phyloP scores from a whole-genome alignment of 345 rosid genomes.

The Citrus cavaleriei region DNA sequence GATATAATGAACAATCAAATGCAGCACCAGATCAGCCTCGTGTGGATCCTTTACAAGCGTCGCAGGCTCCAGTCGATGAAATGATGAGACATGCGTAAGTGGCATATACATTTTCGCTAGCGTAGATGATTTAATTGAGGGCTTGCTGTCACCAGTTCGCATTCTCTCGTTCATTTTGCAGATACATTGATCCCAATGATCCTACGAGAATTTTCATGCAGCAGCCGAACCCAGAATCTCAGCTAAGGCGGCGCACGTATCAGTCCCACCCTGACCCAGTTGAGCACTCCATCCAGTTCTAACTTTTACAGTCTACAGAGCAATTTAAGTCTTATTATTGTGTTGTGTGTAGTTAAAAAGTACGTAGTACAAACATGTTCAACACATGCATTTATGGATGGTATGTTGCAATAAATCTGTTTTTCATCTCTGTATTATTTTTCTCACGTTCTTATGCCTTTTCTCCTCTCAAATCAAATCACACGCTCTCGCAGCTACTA shows the following conservation, averaged over 20 bases:
- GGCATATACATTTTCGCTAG: not conserved
- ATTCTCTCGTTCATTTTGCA: conserved; percentile 31
- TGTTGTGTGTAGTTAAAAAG: not conserved
- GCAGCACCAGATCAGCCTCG: conserved; percentile 31
- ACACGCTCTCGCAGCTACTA: too few species aligned
- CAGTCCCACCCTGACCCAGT: conserved; percentile 36
- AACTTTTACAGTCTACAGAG: not conserved
- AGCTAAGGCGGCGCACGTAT: conserved; percentile 77
- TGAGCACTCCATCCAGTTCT: conserved; percentile 36
- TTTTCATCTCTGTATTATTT: not conserved
- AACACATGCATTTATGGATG: not conserved
- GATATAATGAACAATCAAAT: conserved; percentile 50
- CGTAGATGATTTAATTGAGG: not conserved
- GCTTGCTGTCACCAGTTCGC: not conserved
- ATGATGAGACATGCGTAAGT: conserved; percentile 99
- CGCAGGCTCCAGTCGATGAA: conserved; percentile 86
- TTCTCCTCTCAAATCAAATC: too few species aligned
- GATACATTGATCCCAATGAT: conserved; percentile 92
- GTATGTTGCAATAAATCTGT: not conserved
- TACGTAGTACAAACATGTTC: not conserved
- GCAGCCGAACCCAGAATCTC: conserved; percentile 77
- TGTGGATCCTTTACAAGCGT: conserved; percentile 80
- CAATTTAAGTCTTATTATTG: not conserved
- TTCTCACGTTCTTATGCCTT: too few species aligned
- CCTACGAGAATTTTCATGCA: conserved; percentile 79